Conservation (phyloP, 139 green algal genomes). For the Astrephomene gubernaculifera region DNA sequence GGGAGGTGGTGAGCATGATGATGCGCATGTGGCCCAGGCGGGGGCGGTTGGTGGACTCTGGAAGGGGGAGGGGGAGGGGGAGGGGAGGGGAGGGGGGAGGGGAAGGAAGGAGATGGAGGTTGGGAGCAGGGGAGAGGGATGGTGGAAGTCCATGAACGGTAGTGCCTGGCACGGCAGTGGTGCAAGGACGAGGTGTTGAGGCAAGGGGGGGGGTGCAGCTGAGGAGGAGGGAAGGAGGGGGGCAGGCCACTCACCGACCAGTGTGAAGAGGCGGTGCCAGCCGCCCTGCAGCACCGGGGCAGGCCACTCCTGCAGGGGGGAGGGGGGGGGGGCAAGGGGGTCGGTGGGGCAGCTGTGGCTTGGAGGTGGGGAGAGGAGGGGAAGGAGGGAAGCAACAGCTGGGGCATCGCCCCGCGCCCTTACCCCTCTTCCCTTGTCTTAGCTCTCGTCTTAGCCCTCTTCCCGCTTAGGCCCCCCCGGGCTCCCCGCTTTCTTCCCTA, state of each 20-base stretch:
- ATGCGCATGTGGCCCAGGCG: neutral
- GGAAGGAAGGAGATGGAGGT: neutral
- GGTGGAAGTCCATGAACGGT: neutral
- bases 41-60: neutral
- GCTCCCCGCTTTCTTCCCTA: too few species aligned
- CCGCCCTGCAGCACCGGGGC: neutral
- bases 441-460: too few species aligned
- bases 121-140: neutral
- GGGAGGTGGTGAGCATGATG: neutral
- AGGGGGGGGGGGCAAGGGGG: too few species aligned
- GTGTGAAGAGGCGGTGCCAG: neutral
- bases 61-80: neutral
- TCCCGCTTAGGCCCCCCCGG: too few species aligned
- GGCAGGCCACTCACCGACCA: neutral
- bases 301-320: neutral
- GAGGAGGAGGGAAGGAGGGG: neutral
- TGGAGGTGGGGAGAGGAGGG: too few species aligned
- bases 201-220: neutral
- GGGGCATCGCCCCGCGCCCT: too few species aligned
- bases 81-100: neutral
- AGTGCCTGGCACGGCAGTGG: too few species aligned
- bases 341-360: too few species aligned
- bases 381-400: too few species aligned
- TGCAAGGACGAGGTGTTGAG: neutral
- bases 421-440: too few species aligned